Percentiles rank a stretch among this genome's conserved stretches.
Conservation (phyloP, 2,329 filamentous ascomycete species). For the Diaporthe eres region DNA sequence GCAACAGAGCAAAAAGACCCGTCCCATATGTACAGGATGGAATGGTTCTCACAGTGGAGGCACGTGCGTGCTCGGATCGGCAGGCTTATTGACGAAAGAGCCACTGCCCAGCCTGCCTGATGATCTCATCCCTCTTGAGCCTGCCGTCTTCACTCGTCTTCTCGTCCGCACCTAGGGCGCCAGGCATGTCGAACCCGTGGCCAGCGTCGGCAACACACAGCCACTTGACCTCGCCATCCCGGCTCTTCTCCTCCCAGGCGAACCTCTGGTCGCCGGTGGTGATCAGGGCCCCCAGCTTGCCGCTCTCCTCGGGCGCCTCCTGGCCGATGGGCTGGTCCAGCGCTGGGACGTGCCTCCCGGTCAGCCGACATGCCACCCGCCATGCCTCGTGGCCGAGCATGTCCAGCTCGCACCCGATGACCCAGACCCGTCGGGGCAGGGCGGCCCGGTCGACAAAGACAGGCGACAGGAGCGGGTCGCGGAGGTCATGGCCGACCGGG, state of each 20-base stretch:
- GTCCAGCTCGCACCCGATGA: conserved; percentile 62
- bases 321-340: conserved; percentile 50
- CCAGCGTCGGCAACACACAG: conserved; percentile 50
- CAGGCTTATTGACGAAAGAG: conserved; percentile 23
- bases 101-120: conserved; percentile 36
- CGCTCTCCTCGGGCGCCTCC: conserved; percentile 43
- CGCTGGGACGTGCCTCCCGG: conserved; percentile 50
- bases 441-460: conserved; percentile 48
- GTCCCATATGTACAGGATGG: background rate
- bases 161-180: conserved; percentile 42
- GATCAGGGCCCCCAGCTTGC: conserved; percentile 44
- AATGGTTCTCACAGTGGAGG: background rate
- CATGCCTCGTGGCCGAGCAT: conserved; percentile 60
- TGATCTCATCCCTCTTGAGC: conserved; percentile 45
- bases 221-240: conserved; percentile 48
- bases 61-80: too few species aligned
- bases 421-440: conserved; percentile 59
- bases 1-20: background rate
- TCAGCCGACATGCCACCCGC: conserved; percentile 53
- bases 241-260: conserved; percentile 46
- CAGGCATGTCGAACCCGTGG: conserved; percentile 51
- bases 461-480: conserved; percentile 59
- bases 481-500: conserved; percentile 49
- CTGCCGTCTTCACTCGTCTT: conserved; percentile 45
- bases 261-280: conserved; percentile 49